Conservation (phyloP, 2,329 filamentous ascomycete species). For the Ascochyta fabae region DNA sequence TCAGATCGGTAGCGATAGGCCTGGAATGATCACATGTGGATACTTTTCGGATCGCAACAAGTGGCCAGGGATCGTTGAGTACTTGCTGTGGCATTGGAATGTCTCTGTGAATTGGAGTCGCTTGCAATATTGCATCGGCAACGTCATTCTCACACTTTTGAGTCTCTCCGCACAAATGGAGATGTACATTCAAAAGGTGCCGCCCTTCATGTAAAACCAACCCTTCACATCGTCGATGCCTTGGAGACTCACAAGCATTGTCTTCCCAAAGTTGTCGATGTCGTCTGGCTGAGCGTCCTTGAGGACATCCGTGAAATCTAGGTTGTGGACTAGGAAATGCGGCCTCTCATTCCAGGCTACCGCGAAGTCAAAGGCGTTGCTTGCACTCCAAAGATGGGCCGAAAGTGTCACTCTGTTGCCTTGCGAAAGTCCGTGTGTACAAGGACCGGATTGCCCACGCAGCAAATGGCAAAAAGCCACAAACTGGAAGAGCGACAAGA, state of each 20-base stretch:
- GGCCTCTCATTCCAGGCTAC: constrained; percentile 40
- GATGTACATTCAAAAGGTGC: constrained; percentile 5
- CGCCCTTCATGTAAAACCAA: constrained; percentile 37
- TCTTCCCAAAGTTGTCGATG: constrained; percentile 39
- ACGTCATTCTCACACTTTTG: too few species aligned
- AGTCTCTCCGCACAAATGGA: too few species aligned
- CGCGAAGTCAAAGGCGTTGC: constrained; percentile 40
- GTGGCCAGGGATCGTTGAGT: too few species aligned
- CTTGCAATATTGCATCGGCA: too few species aligned
- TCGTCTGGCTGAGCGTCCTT: constrained; percentile 32
- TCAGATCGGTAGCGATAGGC: too few species aligned
- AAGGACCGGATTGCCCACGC: constrained; percentile 19
- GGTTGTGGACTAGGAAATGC: constrained; percentile 35
- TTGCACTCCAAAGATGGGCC: constrained; percentile 39
- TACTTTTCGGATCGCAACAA: too few species aligned
- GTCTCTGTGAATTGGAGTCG: too few species aligned
- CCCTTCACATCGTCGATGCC: constrained; percentile 41
- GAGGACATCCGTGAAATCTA: constrained; percentile 38
- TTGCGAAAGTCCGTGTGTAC: constrained; percentile 12
- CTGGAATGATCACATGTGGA: too few species aligned
- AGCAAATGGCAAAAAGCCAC: constrained; percentile 32
- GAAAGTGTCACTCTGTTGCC: constrained; percentile 33
- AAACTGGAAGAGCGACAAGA: constrained; percentile 58
- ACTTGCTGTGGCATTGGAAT: too few species aligned
- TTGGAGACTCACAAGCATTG: constrained; percentile 35